A percentile compares a stretch with the other conserved stretches of the same genome.
These are phyloP conservation scores for Cutaneotrichosporon mucoides DNA, from an alignment of 1,284 basidiomycete species.

Conservation along the genomic window DNA sequence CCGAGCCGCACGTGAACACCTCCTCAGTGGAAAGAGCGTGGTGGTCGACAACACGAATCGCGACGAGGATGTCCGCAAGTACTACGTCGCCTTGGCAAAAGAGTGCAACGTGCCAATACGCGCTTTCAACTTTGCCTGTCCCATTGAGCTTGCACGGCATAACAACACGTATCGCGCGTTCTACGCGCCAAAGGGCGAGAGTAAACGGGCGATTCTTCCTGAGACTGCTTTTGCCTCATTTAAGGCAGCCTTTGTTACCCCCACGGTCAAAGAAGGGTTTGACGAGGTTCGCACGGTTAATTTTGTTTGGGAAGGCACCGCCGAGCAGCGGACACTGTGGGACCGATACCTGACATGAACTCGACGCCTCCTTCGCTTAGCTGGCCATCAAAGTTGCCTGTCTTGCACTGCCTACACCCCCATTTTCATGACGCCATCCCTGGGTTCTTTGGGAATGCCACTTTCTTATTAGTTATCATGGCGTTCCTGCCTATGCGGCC, in stretches of 20 bases:
- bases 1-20: constrained; percentile 58
- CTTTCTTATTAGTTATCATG: too few relatives aligned
- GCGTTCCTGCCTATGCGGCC: too few relatives aligned
- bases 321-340: constrained; percentile 67
- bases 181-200: constrained; percentile 34
- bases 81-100: constrained; percentile 65
- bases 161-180: constrained; percentile 81
- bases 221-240: constrained; percentile 62
- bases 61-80: constrained; percentile 61
- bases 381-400: too few relatives aligned
- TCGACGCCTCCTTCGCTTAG: too few relatives aligned
- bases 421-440: too few relatives aligned
- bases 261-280: constrained; percentile 65
- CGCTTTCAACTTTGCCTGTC: constrained; percentile 68
- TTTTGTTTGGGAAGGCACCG: constrained; percentile 71
- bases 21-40: constrained; percentile 61
- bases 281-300: constrained; percentile 68
- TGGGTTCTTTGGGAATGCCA: too few relatives aligned
- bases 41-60: constrained; percentile 88
- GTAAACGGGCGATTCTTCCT: constrained; percentile 59
- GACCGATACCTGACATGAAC: constrained; percentile 57
- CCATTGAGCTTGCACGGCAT: constrained; percentile 75
- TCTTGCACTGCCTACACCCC: too few relatives aligned
- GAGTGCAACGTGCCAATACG: constrained; percentile 57
- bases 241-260: constrained; percentile 62